Evolutionary conservation across 805 yeast species (phyloP), one percentile per base, ranked within the genome.

Genomic region (Brettanomyces naardenensis): DNA sequence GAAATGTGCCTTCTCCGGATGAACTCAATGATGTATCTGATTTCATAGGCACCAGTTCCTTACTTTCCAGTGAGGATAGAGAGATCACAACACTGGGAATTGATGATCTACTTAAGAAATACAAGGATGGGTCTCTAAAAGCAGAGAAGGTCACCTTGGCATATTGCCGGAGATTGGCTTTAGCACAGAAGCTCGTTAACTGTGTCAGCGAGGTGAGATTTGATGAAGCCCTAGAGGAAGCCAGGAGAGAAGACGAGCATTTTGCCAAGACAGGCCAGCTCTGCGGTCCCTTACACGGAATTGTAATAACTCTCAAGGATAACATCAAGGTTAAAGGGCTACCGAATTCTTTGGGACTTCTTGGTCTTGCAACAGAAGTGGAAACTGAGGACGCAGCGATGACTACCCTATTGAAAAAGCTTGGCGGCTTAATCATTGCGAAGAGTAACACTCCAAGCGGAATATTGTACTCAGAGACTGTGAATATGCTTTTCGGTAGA

Each of bases 241-340:
- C 78, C 2, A 43, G 66, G 43, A 72, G 68, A 46, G 59, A 75
- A 39, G 84, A 79, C 58, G 73, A 69, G 3, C 65, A 66, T 45
- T 60, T 57, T 40, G 50, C 52, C 18, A 60, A 64, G 35, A 63
- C 68, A 35, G 75, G 75, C 3, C 57, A 68, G 36, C 59, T 73
- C 0, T 55, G 72, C 19, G 78, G 78, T 33, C 78, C 80, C 1
- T 61, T 78, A 38, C 82, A 80, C 31, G 84, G 85, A 3, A 54
- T 78, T 45, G 83, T 84, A 5, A 60, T 78, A 35, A 74, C 83
- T 1, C 55, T 78, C 38, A 78, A 78, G 52, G 85, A 78, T 45
- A 77, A 78, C 33, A 67, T 64, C 46, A 58, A 61, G 36, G 66
- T 66, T 40, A 62, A 56, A 31, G 80, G 78, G 29, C 68, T 62